A percentile compares a stretch with the other conserved stretches of the same genome.
phyloP scores from a whole-genome alignment of 2,329 filamentous ascomycete genomes.

The Phialocephala subalpina region DNA sequence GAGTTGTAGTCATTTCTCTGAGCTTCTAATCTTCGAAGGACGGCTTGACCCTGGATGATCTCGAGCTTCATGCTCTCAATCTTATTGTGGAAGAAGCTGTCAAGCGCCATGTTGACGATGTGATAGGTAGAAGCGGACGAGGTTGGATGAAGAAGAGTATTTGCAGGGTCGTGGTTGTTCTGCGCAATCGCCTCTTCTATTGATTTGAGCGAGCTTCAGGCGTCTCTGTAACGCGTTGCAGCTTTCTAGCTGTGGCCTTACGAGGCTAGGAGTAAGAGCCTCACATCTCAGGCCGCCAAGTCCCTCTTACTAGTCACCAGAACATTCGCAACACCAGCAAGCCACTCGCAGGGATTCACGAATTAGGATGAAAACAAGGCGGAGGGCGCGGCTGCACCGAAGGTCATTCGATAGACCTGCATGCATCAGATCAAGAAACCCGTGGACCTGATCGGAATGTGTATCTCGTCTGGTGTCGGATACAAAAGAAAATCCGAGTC shows the following conservation, averaged over 20 bases:
- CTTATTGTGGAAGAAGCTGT: conserved; percentile 99
- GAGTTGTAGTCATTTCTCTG: conserved; percentile 99
- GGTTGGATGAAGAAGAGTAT: conserved; percentile 11
- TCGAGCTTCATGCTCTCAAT: conserved; percentile 99
- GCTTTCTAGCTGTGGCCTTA: background rate
- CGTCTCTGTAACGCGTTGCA: background rate
- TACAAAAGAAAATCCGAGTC: background rate
- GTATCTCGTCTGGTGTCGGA: background rate
- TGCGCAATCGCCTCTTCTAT: conserved; percentile 3
- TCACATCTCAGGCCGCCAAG: background rate
- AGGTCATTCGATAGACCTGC: conserved; percentile 6
- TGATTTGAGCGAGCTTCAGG: background rate
- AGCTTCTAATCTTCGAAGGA: conserved; percentile 92
- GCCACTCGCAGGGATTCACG: background rate
- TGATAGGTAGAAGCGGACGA: background rate
- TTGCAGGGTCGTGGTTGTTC: conserved; percentile 21
- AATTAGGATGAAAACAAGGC: conserved; percentile 6
- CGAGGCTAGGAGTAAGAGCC: too few species aligned
- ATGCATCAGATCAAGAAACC: conserved; percentile 1
- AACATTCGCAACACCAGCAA: background rate
- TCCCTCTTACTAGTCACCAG: background rate
- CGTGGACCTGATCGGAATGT: background rate
- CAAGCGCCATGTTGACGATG: conserved; percentile 84
- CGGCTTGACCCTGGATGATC: conserved; percentile 98
- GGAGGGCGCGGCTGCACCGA: background rate